phyloP scores from a whole-genome alignment of 495 filamentous ascomycete species.

The Aspergillus heteromorphus region DNA sequence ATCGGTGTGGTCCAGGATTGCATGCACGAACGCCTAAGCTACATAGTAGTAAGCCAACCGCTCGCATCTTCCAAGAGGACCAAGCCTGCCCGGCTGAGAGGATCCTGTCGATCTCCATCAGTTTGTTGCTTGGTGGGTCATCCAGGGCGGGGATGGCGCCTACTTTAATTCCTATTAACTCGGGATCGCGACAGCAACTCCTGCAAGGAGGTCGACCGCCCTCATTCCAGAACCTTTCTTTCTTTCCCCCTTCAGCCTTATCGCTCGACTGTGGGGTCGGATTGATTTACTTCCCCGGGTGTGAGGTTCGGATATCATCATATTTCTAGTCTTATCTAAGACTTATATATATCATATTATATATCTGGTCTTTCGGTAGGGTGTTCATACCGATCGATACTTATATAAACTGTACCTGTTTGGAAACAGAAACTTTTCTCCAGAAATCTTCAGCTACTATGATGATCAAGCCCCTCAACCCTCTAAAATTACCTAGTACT shows the following conservation, averaged over 20 bases:
- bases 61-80: neutral
- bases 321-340: neutral
- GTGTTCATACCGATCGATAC: no score
- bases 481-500: no score
- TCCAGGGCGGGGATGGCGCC: constrained; percentile 18
- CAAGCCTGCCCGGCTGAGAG: constrained; percentile 1
- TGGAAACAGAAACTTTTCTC: no score
- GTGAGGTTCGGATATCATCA: no score
- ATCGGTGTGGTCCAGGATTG: neutral
- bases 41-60: neutral
- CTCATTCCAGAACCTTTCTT: neutral
- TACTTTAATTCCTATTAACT: constrained; percentile 21
- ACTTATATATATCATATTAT: no score
- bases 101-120: constrained; percentile 11
- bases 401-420: no score
- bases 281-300: neutral
- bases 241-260: neutral
- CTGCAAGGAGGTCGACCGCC: constrained; percentile 16
- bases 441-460: no score
- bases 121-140: constrained; percentile 15
- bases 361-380: no score
- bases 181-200: neutral
- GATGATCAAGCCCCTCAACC: no score
- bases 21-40: neutral
- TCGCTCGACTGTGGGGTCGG: neutral